A percentile compares a stretch with the other conserved stretches of the same genome.
Evolutionary conservation across 495 filamentous ascomycete species (phyloP).

Genomic region (Evernia prunastri): DNA sequence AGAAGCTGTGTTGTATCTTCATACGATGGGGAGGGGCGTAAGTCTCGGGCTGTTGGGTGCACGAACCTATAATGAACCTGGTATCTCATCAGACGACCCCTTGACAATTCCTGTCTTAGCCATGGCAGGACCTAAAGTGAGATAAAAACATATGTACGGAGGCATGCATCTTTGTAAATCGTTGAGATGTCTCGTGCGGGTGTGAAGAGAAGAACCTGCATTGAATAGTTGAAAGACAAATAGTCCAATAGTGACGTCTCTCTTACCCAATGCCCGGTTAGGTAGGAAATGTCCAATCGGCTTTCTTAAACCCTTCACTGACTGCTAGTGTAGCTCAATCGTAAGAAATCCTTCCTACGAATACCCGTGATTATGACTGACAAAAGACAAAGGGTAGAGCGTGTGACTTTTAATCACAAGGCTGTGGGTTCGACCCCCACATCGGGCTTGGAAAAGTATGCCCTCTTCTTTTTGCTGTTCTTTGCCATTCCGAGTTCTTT

Average conservation of each 20-base stretch:
- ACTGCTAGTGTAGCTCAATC: neutral
- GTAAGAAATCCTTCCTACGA: neutral
- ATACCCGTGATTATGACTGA: neutral
- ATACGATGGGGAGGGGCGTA: conserved; percentile 30
- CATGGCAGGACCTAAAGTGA: neutral
- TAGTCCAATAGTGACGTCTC: neutral
- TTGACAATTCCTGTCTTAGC: neutral
- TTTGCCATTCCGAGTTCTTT: no score
- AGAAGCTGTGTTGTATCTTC: conserved; percentile 64
- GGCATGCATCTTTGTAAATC: neutral
- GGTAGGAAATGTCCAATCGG: neutral
- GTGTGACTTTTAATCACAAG: conserved; percentile 1
- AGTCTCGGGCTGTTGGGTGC: neutral
- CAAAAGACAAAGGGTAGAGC: neutral
- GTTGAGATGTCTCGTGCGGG: neutral
- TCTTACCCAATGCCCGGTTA: neutral
- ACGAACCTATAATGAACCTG: neutral
- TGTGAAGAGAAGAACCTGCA: neutral
- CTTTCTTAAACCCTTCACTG: neutral
- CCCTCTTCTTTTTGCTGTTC: neutral
- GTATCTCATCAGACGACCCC: neutral
- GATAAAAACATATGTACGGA: neutral
- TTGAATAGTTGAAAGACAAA: neutral
- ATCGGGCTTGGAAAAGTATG: neutral
- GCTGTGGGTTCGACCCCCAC: neutral